Evolutionary conservation across 306 rosid genomes (phyloP).

Genomic region (Alnus rubra): DNA sequence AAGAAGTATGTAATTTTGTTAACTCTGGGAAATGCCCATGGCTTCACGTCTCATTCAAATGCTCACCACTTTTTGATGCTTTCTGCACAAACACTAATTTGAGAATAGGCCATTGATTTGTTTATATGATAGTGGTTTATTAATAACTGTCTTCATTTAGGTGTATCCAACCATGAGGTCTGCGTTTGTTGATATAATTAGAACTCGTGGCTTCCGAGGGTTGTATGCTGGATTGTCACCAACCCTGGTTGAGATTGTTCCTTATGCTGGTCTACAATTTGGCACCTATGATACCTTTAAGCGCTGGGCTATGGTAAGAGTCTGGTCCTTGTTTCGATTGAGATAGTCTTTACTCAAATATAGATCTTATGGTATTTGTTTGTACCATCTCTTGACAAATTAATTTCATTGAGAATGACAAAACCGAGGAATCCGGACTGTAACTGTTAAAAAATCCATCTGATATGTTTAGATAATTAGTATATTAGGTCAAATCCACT

Average conservation of each 20-base stretch:
- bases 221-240: conserved; percentile 89
- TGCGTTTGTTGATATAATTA: conserved; percentile 69
- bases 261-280: conserved; percentile 94
- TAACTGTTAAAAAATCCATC: background rate
- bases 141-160: conserved; percentile 41
- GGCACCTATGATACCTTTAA: conserved; percentile 94
- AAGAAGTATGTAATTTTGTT: background rate
- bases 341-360: background rate
- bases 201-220: conserved; percentile 70
- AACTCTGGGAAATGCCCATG: background rate
- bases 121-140: conserved; percentile 9
- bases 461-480: background rate
- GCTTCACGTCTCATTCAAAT: conserved; percentile 4
- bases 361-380: background rate
- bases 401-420: background rate
- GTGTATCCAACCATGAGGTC: conserved; percentile 91
- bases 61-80: conserved; percentile 1
- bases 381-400: background rate
- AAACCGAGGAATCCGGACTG: background rate
- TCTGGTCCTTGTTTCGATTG: conserved; percentile 22
- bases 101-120: conserved; percentile 7
- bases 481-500: background rate
- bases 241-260: conserved; percentile 92
- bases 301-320: conserved; percentile 80
- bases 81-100: conserved; percentile 15